These are phyloP conservation scores for Pleomassaria siparia DNA, from an alignment of 2,329 filamentous ascomycete genomes.

Conservation along the genomic window DNA sequence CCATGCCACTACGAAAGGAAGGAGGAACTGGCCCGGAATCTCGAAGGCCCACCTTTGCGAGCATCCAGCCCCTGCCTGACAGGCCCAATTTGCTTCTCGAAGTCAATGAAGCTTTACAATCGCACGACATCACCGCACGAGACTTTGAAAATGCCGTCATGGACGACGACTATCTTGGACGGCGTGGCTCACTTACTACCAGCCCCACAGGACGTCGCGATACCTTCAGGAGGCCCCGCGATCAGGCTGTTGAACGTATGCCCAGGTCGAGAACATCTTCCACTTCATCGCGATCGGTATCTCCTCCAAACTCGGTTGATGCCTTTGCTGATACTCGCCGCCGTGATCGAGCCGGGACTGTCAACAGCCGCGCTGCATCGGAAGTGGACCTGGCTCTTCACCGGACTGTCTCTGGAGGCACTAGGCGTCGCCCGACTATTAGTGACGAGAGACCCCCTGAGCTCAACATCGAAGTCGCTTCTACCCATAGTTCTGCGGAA, in stretches of 20 bases:
- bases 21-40: slow-evolving; percentile 49
- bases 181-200: slow-evolving; percentile 50
- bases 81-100: slow-evolving; percentile 48
- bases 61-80: slow-evolving; percentile 52
- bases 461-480: slow-evolving; percentile 63
- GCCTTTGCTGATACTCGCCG: slow-evolving; percentile 91
- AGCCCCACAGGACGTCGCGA: slow-evolving; percentile 46
- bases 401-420: slow-evolving; percentile 70
- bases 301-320: slow-evolving; percentile 95
- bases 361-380: slow-evolving; percentile 59
- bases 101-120: slow-evolving; percentile 49
- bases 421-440: slow-evolving; percentile 62
- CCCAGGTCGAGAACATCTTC: slow-evolving; percentile 52
- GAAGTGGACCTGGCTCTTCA: slow-evolving; percentile 63
- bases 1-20: slow-evolving; percentile 59
- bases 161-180: slow-evolving; percentile 67
- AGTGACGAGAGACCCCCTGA: slow-evolving; percentile 60
- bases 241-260: slow-evolving; percentile 34
- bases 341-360: slow-evolving; percentile 71
- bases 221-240: slow-evolving; percentile 47
- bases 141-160: slow-evolving; percentile 86
- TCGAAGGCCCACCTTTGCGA: slow-evolving; percentile 74
- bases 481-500: slow-evolving; percentile 71
- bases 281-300: slow-evolving; percentile 66
- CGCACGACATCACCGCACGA: slow-evolving; percentile 55